Conservation (phyloP, 257 asterid species). For the Fraxinus quadrangulata region DNA sequence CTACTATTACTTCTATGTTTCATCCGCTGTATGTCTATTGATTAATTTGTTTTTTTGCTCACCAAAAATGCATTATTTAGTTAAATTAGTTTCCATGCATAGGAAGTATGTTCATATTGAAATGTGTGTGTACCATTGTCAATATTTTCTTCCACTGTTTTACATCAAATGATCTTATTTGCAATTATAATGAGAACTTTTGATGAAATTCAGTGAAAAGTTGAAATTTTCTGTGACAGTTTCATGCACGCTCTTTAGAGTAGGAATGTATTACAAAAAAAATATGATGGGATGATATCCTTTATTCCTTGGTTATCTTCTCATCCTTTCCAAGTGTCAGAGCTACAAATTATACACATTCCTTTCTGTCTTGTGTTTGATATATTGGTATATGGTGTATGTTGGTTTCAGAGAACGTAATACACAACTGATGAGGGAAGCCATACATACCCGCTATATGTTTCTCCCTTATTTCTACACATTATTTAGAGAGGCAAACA, state of each 20-base stretch:
- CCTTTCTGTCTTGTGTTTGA: conserved; percentile 14
- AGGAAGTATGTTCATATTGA: neutral
- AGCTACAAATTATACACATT: neutral
- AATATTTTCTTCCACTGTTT: neutral
- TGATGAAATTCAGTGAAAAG: neutral
- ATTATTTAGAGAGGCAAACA: conserved; percentile 90
- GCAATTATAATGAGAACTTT: neutral
- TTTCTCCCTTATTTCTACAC: conserved; percentile 93
- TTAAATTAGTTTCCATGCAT: neutral
- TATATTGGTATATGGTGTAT: conserved; percentile 10
- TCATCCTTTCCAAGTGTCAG: neutral
- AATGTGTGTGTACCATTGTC: neutral
- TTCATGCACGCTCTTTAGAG: neutral
- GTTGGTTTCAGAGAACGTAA: conserved; percentile 69
- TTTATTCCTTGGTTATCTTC: neutral
- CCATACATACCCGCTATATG: conserved; percentile 83
- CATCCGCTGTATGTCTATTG: neutral
- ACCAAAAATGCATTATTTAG: neutral
- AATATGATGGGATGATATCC: neutral
- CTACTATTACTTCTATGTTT: neutral
- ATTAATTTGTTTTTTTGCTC: neutral
- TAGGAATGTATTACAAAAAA: neutral
- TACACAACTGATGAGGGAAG: conserved; percentile 78
- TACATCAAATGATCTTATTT: neutral
- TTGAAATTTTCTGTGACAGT: neutral